Conservation (phyloP, 768 basidiomycete genomes). For the Termitomyces sp. region DNA sequence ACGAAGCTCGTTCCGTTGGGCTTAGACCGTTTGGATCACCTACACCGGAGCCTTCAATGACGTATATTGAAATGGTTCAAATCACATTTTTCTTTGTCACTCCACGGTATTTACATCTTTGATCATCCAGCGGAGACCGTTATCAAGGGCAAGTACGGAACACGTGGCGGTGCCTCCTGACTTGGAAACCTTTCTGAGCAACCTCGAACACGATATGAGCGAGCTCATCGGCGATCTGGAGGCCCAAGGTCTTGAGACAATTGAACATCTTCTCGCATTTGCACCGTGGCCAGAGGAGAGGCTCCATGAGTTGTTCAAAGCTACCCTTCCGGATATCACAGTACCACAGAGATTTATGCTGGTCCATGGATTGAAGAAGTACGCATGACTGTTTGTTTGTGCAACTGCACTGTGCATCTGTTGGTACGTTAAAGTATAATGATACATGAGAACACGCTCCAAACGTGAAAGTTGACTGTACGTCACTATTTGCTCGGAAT, state of each 20-base stretch:
- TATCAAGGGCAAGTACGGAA: not conserved
- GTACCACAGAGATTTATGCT: conserved; percentile 9
- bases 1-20: not conserved
- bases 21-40: not conserved
- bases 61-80: not conserved
- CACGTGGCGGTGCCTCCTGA: not conserved
- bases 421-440: not conserved
- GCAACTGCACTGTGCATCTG: not conserved
- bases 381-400: not conserved
- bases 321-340: conserved; percentile 6
- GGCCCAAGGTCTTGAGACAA: conserved; percentile 4
- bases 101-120: not conserved
- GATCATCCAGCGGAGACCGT: not conserved
- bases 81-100: too few relatives aligned
- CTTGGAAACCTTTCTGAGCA: not conserved
- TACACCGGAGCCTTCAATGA: not conserved
- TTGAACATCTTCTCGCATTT: conserved; percentile 5
- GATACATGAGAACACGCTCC: not conserved
- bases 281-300: conserved; percentile 6
- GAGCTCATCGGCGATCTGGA: not conserved
- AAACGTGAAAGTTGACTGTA: not conserved
- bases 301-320: conserved; percentile 7
- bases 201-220: conserved; percentile 6
- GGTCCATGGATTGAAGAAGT: conserved; percentile 6
- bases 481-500: not conserved